A percentile compares a stretch with the other conserved stretches of the same genome.
Conservation (phyloP, 2,329 filamentous ascomycete species). For the Stenocarpella maydis region DNA sequence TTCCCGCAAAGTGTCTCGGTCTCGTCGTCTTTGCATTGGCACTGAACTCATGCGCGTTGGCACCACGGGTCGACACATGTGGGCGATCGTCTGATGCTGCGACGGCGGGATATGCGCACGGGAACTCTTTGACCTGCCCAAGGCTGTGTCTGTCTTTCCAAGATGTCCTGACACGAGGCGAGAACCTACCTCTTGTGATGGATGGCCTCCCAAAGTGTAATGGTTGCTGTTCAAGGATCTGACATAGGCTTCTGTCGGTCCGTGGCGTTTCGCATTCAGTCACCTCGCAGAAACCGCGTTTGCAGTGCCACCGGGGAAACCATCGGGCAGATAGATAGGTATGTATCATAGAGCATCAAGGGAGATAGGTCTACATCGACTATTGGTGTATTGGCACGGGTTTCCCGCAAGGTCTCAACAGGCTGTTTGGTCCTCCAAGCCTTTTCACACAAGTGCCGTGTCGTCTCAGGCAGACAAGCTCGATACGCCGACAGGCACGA, state of each 20-base stretch:
- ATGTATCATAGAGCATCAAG: not conserved
- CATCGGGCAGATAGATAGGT: not conserved
- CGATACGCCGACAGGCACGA: not conserved
- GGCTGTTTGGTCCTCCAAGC: no score
- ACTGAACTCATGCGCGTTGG: not conserved
- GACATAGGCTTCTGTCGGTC: not conserved
- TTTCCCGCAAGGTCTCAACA: not conserved
- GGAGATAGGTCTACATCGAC: not conserved
- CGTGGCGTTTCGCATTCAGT: not conserved
- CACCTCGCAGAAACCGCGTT: not conserved
- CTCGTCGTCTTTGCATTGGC: not conserved
- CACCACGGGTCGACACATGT: conserved; percentile 20
- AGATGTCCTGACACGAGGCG: not conserved
- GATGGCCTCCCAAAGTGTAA: not conserved
- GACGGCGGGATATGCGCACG: not conserved
- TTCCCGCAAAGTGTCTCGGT: conserved; percentile 1
- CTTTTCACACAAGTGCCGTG: not conserved
- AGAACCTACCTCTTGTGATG: not conserved
- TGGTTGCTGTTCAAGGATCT: not conserved
- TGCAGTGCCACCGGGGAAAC: not conserved
- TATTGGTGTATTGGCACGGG: not conserved
- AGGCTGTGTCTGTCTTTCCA: not conserved
- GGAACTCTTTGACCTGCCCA: not conserved
- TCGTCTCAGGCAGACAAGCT: not conserved
- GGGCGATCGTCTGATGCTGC: conserved; percentile 20